Conservation (phyloP, 2,329 filamentous ascomycete genomes). For the Fusarium begoniae region DNA sequence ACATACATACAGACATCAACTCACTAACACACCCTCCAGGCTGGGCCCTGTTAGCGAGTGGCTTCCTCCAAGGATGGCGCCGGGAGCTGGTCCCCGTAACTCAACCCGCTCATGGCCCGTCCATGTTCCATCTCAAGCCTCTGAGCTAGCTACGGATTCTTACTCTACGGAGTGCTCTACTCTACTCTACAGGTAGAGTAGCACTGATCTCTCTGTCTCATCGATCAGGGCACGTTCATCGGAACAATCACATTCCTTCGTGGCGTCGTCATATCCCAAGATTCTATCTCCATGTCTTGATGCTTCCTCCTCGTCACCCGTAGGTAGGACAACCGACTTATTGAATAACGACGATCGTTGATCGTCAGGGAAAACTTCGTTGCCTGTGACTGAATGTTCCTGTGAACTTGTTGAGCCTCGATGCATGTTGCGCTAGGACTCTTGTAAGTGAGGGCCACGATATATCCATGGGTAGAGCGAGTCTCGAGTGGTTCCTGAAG, state of each 20-base stretch:
- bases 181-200: not conserved
- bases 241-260: conserved; percentile 39
- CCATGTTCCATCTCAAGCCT: conserved; percentile 22
- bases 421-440: not conserved
- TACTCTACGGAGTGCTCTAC: not conserved
- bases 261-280: conserved; percentile 22
- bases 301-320: not conserved
- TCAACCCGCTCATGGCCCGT: conserved; percentile 28
- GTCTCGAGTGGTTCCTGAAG: conserved; percentile 14
- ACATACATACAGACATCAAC: not conserved
- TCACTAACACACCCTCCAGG: conserved; percentile 22
- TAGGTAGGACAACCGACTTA: conserved; percentile 28
- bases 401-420: not conserved
- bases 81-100: conserved; percentile 37
- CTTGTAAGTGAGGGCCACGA: conserved; percentile 19
- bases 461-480: not conserved
- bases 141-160: not conserved
- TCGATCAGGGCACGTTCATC: conserved; percentile 31
- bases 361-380: conserved; percentile 31
- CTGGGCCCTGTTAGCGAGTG: conserved; percentile 13
- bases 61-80: conserved; percentile 32
- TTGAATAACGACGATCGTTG: conserved; percentile 15
- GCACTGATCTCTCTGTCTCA: conserved; percentile 31
- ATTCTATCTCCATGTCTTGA: conserved; percentile 7
- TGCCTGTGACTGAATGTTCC: conserved; percentile 19